phyloP scores from a whole-genome alignment of 1,284 basidiomycete genomes.

The Blastosporella zonata region DNA sequence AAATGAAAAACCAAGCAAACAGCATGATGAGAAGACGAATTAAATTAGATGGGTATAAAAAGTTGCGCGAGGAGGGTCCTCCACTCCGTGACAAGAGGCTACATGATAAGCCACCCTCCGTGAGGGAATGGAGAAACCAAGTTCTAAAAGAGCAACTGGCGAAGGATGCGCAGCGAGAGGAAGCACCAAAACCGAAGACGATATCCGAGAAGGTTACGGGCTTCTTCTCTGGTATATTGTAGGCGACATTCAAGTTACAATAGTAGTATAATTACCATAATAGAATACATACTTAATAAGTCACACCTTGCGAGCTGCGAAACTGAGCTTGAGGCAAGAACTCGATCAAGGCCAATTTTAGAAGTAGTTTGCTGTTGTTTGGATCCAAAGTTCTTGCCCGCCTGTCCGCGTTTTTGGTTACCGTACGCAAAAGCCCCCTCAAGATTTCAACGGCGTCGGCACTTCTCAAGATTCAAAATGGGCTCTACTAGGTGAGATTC shows the following conservation, averaged over 20 bases:
- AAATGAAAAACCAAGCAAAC: conserved; percentile 3
- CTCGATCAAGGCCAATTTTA: neutral
- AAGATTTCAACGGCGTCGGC: conserved; percentile 43
- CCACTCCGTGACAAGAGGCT: neutral
- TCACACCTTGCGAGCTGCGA: too few relatives aligned
- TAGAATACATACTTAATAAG: too few relatives aligned
- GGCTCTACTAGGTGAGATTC: conserved; percentile 71
- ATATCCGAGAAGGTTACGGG: conserved; percentile 8
- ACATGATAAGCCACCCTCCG: neutral
- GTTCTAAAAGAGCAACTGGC: neutral
- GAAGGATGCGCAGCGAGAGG: conserved; percentile 1
- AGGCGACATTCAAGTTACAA: conserved; percentile 1
- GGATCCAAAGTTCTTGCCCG: conserved; percentile 17
- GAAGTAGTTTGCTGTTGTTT: conserved; percentile 22
- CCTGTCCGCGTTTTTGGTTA: conserved; percentile 16
- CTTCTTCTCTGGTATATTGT: conserved; percentile 16
- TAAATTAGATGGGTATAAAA: neutral
- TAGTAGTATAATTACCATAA: too few relatives aligned
- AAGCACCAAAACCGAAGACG: conserved; percentile 2
- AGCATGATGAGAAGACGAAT: neutral
- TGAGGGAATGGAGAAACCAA: conserved; percentile 2
- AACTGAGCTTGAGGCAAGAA: too few relatives aligned
- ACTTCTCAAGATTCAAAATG: conserved; percentile 59
- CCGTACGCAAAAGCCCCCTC: conserved; percentile 24
- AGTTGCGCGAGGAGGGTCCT: neutral